Percentiles rank a stretch among this genome's conserved stretches.
Conservation (phyloP, 345 rosid genomes). For the Gynandropsis gynandra region DNA sequence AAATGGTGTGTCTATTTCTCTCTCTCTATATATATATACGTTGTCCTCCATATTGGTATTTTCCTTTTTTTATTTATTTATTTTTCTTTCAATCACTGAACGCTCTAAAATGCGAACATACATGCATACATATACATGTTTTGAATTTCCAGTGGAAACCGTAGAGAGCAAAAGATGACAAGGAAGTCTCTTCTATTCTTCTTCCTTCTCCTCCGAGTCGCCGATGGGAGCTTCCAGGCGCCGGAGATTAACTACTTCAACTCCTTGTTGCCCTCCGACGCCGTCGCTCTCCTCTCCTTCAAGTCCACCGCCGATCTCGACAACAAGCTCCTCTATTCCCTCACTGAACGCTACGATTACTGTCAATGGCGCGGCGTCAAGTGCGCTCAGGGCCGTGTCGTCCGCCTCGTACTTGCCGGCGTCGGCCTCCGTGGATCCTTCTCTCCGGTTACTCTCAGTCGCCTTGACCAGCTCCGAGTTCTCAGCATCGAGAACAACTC, state of each 20-base stretch:
- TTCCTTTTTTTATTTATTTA: no score
- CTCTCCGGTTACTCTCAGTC: conserved; percentile 49
- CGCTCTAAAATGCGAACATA: no score
- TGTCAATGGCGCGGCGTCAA: conserved; percentile 91
- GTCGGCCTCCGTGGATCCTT: conserved; percentile 53
- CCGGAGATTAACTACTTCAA: conserved; percentile 27
- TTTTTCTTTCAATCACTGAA: no score
- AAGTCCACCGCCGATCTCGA: conserved; percentile 72
- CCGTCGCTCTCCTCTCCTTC: conserved; percentile 72
- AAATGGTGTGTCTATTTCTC: no score
- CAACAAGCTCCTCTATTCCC: conserved; percentile 59
- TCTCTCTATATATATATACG: no score
- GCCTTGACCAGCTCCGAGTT: conserved; percentile 87
- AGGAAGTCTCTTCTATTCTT: conserved; percentile 21
- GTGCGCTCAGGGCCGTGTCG: conserved; percentile 73
- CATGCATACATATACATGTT: neutral
- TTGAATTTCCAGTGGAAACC: conserved; percentile 5
- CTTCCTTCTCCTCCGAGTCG: conserved; percentile 19
- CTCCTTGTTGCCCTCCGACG: conserved; percentile 55
- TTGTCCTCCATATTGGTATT: no score
- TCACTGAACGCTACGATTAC: conserved; percentile 79
- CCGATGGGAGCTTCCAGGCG: conserved; percentile 17
- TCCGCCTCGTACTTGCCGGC: conserved; percentile 44
- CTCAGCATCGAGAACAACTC: conserved; percentile 73
- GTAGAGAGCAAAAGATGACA: conserved; percentile 24